Evolutionary conservation across 2,329 filamentous ascomycete species (phyloP).

Genomic region (Allantophomopsis cytisporea): DNA sequence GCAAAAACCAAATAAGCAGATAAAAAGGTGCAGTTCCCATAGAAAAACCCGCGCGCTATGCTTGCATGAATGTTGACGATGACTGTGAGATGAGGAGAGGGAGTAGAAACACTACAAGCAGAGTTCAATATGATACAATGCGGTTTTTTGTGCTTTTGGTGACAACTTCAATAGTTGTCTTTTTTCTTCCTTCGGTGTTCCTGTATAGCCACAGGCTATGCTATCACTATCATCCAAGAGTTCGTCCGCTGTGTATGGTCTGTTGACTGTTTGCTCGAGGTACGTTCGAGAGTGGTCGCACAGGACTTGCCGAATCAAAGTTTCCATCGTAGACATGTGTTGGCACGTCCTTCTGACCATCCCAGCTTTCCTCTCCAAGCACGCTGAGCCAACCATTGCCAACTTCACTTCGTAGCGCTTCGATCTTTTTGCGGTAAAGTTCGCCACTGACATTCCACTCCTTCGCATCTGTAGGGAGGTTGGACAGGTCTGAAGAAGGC

Average conservation of each 20-base stretch:
- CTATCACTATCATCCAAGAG: constrained; percentile 16
- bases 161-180: no score
- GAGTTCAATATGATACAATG: constrained; percentile 1
- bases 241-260: constrained; percentile 19
- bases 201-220: no score
- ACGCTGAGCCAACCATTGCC: constrained; percentile 81
- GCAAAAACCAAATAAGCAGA: neutral
- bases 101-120: neutral
- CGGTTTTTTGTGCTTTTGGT: neutral
- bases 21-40: neutral
- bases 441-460: constrained; percentile 61
- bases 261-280: constrained; percentile 17
- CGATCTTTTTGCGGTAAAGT: constrained; percentile 77
- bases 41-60: constrained; percentile 1
- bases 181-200: no score
- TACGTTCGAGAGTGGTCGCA: constrained; percentile 13
- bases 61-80: neutral
- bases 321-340: constrained; percentile 11
- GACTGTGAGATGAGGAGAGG: neutral
- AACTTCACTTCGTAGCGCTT: constrained; percentile 71
- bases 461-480: constrained; percentile 18
- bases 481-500: constrained; percentile 8
- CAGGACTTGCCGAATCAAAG: constrained; percentile 14
- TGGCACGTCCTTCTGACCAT: constrained; percentile 18
- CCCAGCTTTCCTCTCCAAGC: constrained; percentile 65